Percentiles rank a stretch among this genome's conserved stretches.
These are phyloP conservation scores for Drechslerella dactyloides DNA, from an alignment of 2,329 filamentous ascomycete genomes.

Conservation along the genomic window DNA sequence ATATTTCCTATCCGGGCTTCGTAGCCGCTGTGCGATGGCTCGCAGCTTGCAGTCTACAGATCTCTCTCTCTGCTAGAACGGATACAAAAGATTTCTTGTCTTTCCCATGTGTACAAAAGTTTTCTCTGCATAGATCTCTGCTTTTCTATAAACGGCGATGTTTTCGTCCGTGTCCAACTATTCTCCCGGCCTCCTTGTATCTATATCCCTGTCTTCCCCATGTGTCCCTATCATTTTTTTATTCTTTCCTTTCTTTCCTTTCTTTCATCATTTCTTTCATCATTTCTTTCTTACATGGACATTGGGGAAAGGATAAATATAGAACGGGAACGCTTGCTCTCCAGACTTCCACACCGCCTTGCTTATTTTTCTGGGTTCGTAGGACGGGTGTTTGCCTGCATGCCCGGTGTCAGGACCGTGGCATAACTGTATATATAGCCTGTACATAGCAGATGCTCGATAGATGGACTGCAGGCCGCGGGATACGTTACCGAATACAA, in stretches of 20 bases:
- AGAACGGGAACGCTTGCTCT: not conserved
- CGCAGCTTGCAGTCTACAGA: constrained; percentile 6
- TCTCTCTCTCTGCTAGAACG: constrained; percentile 3
- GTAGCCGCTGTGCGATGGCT: not conserved
- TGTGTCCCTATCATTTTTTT: too few species aligned
- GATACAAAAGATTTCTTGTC: constrained; percentile 5
- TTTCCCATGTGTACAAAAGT: not conserved
- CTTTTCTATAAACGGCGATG: not conserved
- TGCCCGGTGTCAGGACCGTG: not conserved
- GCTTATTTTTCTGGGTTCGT: constrained; percentile 1
- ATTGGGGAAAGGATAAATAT: not conserved
- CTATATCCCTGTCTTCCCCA: not conserved
- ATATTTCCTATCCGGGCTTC: constrained; percentile 4
- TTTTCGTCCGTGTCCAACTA: not conserved
- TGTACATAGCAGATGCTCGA: constrained; percentile 18
- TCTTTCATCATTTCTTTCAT: constrained; percentile 5
- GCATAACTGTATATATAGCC: constrained; percentile 19
- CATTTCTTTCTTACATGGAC: constrained; percentile 5
- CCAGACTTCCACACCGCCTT: too few species aligned
- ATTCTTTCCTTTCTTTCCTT: not conserved
- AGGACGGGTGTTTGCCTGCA: not conserved
- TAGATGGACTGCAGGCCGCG: constrained; percentile 3
- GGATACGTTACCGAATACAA: not conserved
- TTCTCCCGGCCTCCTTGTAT: not conserved
- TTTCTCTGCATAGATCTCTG: not conserved